These are phyloP conservation scores for Phytophthora fragariaefolia DNA, from an alignment of 352 stramenopile species.

Conservation along the genomic window DNA sequence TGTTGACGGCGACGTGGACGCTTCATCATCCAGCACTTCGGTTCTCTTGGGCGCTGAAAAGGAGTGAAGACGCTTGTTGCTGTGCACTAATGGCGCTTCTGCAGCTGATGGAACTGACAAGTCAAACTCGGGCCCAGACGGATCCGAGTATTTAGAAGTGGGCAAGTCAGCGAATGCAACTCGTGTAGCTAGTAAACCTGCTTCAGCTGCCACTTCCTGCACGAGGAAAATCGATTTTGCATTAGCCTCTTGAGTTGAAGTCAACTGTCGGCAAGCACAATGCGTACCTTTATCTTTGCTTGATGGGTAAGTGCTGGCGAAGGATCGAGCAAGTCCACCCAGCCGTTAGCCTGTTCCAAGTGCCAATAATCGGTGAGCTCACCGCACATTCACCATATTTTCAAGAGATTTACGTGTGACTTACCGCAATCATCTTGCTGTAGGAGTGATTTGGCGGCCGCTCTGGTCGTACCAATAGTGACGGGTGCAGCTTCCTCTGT, in stretches of 20 bases:
- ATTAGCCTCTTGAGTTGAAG: background rate
- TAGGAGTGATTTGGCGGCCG: slow-evolving; percentile 81
- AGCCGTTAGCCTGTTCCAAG: slow-evolving; percentile 61
- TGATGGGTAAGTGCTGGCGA: slow-evolving; percentile 27
- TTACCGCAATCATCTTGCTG: slow-evolving; percentile 73
- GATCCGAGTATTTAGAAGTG: slow-evolving; percentile 19
- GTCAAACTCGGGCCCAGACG: slow-evolving; percentile 20
- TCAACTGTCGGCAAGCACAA: background rate
- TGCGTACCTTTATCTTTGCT: slow-evolving; percentile 32
- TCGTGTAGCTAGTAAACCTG: slow-evolving; percentile 14
- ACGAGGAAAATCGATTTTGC: background rate
- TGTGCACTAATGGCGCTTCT: slow-evolving; percentile 22
- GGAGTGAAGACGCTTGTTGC: slow-evolving; percentile 47
- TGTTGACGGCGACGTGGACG: slow-evolving; percentile 43
- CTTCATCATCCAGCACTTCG: slow-evolving; percentile 35
- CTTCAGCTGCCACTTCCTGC: slow-evolving; percentile 20
- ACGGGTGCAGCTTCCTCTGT: slow-evolving; percentile 65
- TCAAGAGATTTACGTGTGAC: slow-evolving; percentile 9
- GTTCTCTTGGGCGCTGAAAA: slow-evolving; percentile 50
- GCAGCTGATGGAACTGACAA: slow-evolving; percentile 4
- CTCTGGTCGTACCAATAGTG: slow-evolving; percentile 63
- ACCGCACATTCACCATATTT: background rate
- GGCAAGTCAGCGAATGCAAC: slow-evolving; percentile 32
- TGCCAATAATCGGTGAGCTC: background rate
- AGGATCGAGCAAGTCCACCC: slow-evolving; percentile 64